phyloP scores from a whole-genome alignment of 768 basidiomycete species.

The Leccinum rimulosum region DNA sequence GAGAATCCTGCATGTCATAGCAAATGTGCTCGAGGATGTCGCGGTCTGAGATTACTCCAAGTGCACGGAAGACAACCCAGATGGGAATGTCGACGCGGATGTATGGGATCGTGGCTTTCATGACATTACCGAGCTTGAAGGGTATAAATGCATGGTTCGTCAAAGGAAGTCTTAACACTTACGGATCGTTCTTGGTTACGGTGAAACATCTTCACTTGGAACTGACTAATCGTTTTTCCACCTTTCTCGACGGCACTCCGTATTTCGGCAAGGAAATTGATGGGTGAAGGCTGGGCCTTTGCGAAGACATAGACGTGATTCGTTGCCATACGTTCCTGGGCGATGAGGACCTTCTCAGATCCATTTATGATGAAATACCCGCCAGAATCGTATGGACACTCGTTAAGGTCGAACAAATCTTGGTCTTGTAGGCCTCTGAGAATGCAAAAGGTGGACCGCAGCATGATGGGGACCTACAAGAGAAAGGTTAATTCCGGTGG shows the following conservation, averaged over 20 bases:
- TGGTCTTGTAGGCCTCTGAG: constrained; percentile 75
- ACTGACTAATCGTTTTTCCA: constrained; percentile 96
- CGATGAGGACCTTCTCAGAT: constrained; percentile 99
- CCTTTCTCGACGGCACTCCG: constrained; percentile 97
- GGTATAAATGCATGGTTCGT: constrained; percentile 1
- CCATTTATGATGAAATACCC: constrained; percentile 99
- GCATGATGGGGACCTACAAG: constrained; percentile 92
- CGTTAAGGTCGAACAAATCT: constrained; percentile 88
- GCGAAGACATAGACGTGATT: constrained; percentile 99
- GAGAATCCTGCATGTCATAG: constrained; percentile 94
- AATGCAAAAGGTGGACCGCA: constrained; percentile 93
- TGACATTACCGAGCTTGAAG: constrained; percentile 77
- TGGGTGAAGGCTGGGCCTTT: constrained; percentile 94
- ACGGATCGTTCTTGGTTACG: constrained; percentile 86
- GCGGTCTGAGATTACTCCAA: constrained; percentile 95
- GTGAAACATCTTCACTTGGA: constrained; percentile 97
- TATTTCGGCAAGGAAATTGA: constrained; percentile 95
- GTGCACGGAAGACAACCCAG: constrained; percentile 97
- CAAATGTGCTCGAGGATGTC: constrained; percentile 98
- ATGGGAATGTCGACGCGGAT: constrained; percentile 98
- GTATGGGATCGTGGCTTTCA: constrained; percentile 97
- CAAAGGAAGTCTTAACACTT: constrained; percentile 27
- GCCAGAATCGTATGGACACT: constrained; percentile 98
- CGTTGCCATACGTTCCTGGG: constrained; percentile 98
- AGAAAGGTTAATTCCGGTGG: constrained; percentile 12